These are phyloP conservation scores for Trametes sp. DNA, from an alignment of 1,284 basidiomycete genomes.

Conservation along the genomic window DNA sequence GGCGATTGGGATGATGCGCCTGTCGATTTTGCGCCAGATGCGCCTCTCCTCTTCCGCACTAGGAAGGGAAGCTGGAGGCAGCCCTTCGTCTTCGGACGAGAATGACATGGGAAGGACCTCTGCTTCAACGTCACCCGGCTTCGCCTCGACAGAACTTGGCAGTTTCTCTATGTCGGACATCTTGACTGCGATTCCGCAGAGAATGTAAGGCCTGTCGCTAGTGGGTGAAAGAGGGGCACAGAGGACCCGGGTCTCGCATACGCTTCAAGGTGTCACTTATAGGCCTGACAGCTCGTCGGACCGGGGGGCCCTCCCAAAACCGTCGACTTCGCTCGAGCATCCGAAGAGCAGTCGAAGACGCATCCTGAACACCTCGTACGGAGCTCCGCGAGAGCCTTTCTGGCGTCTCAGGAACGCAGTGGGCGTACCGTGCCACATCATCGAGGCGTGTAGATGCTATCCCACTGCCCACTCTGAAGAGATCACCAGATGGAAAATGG, in stretches of 20 bases:
- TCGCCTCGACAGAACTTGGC: neutral
- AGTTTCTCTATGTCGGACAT: neutral
- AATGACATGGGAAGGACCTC: neutral
- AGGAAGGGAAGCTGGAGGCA: constrained; percentile 55
- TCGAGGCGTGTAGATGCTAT: no score
- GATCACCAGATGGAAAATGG: no score
- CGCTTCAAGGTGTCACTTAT: neutral
- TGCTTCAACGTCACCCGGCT: neutral
- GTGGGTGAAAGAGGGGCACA: neutral
- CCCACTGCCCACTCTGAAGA: no score
- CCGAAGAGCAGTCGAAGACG: neutral
- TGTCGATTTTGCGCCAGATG: constrained; percentile 71
- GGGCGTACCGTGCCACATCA: neutral
- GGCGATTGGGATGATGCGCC: constrained; percentile 69
- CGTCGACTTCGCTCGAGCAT: neutral
- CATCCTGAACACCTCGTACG: neutral
- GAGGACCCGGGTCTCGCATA: neutral
- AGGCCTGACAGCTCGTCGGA: neutral
- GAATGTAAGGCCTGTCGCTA: neutral
- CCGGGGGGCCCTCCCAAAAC: neutral
- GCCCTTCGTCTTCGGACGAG: constrained; percentile 26
- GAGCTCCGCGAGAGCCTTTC: neutral
- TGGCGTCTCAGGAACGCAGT: neutral
- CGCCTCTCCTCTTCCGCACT: constrained; percentile 59
- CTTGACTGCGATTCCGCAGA: neutral